Conservation (phyloP, 139 green algal genomes). For the Tetraselmis striata region DNA sequence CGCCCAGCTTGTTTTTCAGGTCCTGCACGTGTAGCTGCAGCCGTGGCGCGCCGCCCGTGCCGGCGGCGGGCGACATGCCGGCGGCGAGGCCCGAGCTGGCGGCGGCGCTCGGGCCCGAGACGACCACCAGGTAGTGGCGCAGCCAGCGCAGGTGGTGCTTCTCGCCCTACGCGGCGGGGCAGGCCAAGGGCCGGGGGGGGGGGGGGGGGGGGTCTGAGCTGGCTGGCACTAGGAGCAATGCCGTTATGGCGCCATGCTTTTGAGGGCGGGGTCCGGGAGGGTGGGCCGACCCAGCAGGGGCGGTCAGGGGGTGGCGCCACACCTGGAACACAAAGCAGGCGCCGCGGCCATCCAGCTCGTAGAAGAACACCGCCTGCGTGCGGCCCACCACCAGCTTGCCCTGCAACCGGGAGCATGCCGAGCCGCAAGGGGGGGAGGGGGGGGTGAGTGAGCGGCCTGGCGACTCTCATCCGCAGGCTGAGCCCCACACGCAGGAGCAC, state of each 20-base stretch:
- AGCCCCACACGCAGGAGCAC: too few relatives aligned
- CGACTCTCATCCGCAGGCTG: background rate
- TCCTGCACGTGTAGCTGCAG: constrained; percentile 55
- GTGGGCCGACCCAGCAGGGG: too few relatives aligned
- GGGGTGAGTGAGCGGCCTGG: constrained; percentile 13
- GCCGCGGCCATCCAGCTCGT: constrained; percentile 57
- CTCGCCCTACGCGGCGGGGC: background rate
- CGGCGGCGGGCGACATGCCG: background rate
- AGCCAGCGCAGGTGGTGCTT: constrained; percentile 51
- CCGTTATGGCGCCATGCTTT: too few relatives aligned
- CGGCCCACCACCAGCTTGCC: constrained; percentile 46
- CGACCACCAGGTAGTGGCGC: constrained; percentile 52
- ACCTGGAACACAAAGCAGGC: constrained; percentile 63
- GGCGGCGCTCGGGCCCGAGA: constrained; percentile 9
- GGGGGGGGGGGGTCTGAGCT: too few relatives aligned
- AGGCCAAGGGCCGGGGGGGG: too few relatives aligned
- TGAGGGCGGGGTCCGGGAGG: background rate
- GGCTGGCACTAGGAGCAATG: too few relatives aligned
- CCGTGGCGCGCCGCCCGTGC: background rate
- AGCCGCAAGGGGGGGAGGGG: constrained; percentile 6
- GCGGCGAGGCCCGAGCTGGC: background rate
- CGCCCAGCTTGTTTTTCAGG: constrained; percentile 73
- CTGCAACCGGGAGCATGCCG: constrained; percentile 11
- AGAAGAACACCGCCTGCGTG: constrained; percentile 72
- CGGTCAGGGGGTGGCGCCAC: too few relatives aligned